Base-by-base conservation (phyloP, 2,329 filamentous ascomycete species). In the Beauveria medogensis region DNA sequence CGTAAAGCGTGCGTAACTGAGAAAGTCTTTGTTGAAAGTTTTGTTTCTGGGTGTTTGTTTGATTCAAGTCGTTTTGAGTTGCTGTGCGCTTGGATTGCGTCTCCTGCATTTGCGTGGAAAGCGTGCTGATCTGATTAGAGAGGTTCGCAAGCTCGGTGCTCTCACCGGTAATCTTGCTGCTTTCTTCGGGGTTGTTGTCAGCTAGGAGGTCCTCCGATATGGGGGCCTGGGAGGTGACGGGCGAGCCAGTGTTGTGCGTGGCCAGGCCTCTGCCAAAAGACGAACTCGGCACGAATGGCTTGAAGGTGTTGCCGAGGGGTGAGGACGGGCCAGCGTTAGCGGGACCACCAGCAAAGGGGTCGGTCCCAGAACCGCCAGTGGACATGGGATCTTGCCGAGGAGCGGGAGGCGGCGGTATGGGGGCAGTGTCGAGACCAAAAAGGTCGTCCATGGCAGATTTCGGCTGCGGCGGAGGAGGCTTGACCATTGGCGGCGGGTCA, bases 41-140 rank as follows among this genome's bases (percentile, higher is more conserved):
- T 68, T 89, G 88, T 78, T 97, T 97, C 73, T 97, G 92, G 14
- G 87, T 85, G 56, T 82, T 90, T 37, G 90, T 87, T 69, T 92
- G 90, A 63, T 83, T 89, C 56, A 97, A 77, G 62, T 96, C 91
- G 65, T 88, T 88, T 73, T 97, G 92, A 0, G 89, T 89, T 2
- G 85, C 84, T 5, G 79, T 83, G 64, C 92, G 88, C 75, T 96
- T 93, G 40, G 82, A 85, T 71, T 96, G 91, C 2, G 96, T 89
- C 67, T 93, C 91, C 71, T 96, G 91, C 86, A 96, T 96, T 75
- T 99, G 92, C 70, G 88, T 95, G 0, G 92, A 89, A 60, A 99
- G 77, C 2, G 90, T 93, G 37, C 91, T 88, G 65, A 99, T 91
- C 73, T 97, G 94, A 72, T 96, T 97, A 1, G 93, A 97, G 67